Conservation (phyloP, 1,284 basidiomycete species). For the Leccinum brunneo-olivaceum region DNA sequence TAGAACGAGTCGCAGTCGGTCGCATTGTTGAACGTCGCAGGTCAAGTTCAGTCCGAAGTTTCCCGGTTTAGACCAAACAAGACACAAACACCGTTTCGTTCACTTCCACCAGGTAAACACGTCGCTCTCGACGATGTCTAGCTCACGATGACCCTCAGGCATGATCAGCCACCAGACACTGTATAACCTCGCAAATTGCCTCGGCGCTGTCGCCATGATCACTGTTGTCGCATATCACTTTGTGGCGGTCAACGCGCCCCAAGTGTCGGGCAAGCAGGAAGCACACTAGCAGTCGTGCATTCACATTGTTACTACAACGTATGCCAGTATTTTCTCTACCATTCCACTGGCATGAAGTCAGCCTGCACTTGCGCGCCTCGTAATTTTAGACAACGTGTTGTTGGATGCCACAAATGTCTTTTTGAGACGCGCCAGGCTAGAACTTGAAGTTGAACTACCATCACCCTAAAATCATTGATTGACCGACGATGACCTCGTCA, state of each 20-base stretch:
- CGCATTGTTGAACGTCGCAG: conserved; percentile 45
- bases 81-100: conserved; percentile 22
- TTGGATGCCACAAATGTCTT: too few relatives aligned
- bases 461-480: background rate
- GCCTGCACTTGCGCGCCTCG: too few relatives aligned
- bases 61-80: conserved; percentile 27
- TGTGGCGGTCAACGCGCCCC: conserved; percentile 72
- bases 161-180: conserved; percentile 77
- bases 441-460: too few relatives aligned
- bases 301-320: too few relatives aligned
- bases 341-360: too few relatives aligned
- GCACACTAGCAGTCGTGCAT: conserved; percentile 5
- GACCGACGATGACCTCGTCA: conserved; percentile 4
- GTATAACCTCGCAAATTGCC: conserved; percentile 76
- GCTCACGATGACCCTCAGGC: background rate
- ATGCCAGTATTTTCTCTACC: too few relatives aligned
- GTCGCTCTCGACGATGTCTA: background rate
- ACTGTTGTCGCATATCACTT: conserved; percentile 84
- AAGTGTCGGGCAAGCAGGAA: conserved; percentile 31
- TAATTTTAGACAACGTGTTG: too few relatives aligned
- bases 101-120: conserved; percentile 9
- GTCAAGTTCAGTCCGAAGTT: conserved; percentile 25
- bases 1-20: conserved; percentile 40
- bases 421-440: too few relatives aligned
- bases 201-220: conserved; percentile 78